Evolutionary conservation across 2,329 filamentous ascomycete species (phyloP), one percentile per base, ranked within the genome.

Genomic region (Aspergillus vadensis): DNA sequence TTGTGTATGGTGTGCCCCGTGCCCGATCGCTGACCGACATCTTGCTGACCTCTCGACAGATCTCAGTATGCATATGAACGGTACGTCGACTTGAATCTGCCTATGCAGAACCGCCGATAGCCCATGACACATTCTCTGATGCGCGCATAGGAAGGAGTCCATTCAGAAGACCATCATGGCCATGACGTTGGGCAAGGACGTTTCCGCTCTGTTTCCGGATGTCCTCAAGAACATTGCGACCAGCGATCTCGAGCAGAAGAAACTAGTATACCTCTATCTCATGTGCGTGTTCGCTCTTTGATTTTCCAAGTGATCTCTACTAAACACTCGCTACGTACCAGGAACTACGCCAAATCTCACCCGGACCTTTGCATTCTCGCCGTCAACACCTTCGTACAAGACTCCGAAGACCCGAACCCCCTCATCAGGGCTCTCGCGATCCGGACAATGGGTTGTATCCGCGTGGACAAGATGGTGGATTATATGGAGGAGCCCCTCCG

Each of bases 81-180:
- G 85, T 87, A 78, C 67, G 69, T 67, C n/a, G 39, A 25, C 44
- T 41, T 32, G 12, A 17, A 23, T 55, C 56, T 39, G 47, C 25
- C 5, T 7, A 27, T 17, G 17, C 3, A 30, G 5, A 36, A n/a
- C 23, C 12, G 25, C 1, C n/a, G 14, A 10, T 19, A n/a, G 17
- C 17, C 21, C 32, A 49, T 27, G 10, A 25, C 19, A 55, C 54
- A 43, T 36, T 61, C 36, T 62, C 71, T 76, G 70, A 77, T 77
- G 60, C 47, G 61, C 27, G 43, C 58, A 49, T 63, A 86, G 92
- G 73, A 99, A 99, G 80, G 95, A 99, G 82, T 91, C 95, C 23
- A 99, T 99, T 70, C 95, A 99, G 77, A 98, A 97, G 85, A 99
- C 95, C 66, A 99, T 99, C 81, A 98, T 98, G 93, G 93, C 95